Conservation (phyloP, 1,139 yeast species). For the Sugiyamaella novakii region DNA sequence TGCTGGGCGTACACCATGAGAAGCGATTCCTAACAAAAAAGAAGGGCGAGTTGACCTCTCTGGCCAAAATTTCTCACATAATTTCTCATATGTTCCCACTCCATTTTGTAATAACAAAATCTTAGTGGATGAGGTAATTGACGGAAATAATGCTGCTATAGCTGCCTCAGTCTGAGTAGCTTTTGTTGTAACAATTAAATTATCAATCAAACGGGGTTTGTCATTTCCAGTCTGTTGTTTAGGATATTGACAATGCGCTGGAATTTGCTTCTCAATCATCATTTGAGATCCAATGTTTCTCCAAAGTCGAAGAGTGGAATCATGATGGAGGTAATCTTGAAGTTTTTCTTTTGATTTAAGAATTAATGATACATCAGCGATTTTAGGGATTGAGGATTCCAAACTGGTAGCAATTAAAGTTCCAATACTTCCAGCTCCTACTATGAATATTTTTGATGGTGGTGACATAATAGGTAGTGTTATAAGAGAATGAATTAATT, state of each 20-base stretch:
- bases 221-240: conserved; percentile 3
- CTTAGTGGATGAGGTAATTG: conserved; percentile 51
- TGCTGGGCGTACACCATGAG: conserved; percentile 72
- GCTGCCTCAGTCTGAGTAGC: conserved; percentile 58
- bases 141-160: conserved; percentile 48
- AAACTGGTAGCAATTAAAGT: conserved; percentile 42
- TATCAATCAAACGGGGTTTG: conserved; percentile 44
- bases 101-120: conserved; percentile 78
- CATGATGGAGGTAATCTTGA: conserved; percentile 47
- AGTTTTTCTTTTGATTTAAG: conserved; percentile 47
- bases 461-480: conserved; percentile 1
- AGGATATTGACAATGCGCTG: conserved; percentile 23
- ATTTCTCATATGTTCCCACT: conserved; percentile 62
- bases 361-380: conserved; percentile 47
- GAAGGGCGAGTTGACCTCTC: conserved; percentile 50
- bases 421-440: conserved; percentile 47
- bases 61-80: conserved; percentile 61
- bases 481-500: too few species aligned
- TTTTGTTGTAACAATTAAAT: conserved; percentile 65
- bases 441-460: conserved; percentile 35
- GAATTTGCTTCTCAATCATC: conserved; percentile 24
- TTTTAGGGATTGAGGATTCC: conserved; percentile 36
- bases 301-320: conserved; percentile 41
- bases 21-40: conserved; percentile 70
- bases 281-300: conserved; percentile 22